Percentiles rank a stretch among this genome's conserved stretches.
Evolutionary conservation across 1,284 basidiomycete genomes (phyloP).

Genomic region (Anthracocystis panici-leucophaei): DNA sequence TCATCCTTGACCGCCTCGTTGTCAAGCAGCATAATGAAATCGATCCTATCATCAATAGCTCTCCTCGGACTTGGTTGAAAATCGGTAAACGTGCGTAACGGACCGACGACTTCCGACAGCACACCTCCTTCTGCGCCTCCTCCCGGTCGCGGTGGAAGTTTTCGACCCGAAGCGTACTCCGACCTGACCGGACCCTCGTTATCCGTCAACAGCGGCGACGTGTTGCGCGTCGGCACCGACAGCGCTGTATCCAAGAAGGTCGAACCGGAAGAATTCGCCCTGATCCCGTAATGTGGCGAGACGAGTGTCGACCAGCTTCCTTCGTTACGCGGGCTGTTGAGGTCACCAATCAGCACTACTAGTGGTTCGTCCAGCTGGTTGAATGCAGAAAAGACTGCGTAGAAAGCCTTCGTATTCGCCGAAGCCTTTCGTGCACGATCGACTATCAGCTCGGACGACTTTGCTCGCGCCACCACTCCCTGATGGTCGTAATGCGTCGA

Average conservation of each 20-base stretch:
- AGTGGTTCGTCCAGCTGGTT: slow-evolving; percentile 31
- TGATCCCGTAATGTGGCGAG: slow-evolving; percentile 37
- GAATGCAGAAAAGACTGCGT: background rate
- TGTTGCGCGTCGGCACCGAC: slow-evolving; percentile 32
- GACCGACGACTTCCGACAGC: slow-evolving; percentile 34
- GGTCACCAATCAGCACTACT: slow-evolving; percentile 52
- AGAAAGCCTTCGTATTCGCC: slow-evolving; percentile 7
- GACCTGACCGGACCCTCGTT: slow-evolving; percentile 38
- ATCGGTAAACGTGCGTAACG: slow-evolving; percentile 49
- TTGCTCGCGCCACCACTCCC: slow-evolving; percentile 44
- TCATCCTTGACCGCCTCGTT: slow-evolving; percentile 38
- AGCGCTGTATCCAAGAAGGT: slow-evolving; percentile 49
- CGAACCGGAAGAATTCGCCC: slow-evolving; percentile 21
- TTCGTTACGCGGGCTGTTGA: slow-evolving; percentile 57
- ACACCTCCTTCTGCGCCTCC: slow-evolving; percentile 5
- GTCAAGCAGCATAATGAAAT: slow-evolving; percentile 52
- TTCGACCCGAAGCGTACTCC: slow-evolving; percentile 25
- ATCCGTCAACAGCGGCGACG: slow-evolving; percentile 35
- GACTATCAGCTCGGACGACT: slow-evolving; percentile 49
- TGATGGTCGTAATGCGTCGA: slow-evolving; percentile 60
- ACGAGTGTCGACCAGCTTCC: slow-evolving; percentile 49
- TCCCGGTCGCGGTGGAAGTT: background rate
- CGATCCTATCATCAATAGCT: slow-evolving; percentile 51
- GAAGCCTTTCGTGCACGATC: slow-evolving; percentile 35
- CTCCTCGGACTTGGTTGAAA: slow-evolving; percentile 31